Evolutionary conservation across 371 early-diverging fungal genomes (phyloP).

Genomic region (Entomophthora muscae): DNA sequence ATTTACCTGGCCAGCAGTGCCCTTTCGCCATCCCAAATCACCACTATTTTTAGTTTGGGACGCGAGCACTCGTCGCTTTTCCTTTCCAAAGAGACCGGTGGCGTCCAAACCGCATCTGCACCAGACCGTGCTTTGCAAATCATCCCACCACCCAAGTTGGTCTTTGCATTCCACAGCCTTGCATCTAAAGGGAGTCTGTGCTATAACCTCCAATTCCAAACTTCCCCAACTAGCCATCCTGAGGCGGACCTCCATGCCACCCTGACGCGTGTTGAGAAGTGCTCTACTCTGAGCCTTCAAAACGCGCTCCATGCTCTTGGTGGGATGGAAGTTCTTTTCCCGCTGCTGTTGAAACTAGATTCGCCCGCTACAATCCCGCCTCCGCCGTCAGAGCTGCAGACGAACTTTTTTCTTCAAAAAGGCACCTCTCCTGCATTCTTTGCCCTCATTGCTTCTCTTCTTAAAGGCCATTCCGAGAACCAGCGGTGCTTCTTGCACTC

Average conservation of each 20-base stretch:
- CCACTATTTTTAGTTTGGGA: conserved; percentile 9
- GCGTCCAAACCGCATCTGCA: not conserved
- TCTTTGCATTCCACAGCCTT: conserved; percentile 16
- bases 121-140: not conserved
- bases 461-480: conserved; percentile 17
- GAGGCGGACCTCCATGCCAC: conserved; percentile 11
- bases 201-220: conserved; percentile 15
- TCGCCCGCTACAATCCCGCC: conserved; percentile 9
- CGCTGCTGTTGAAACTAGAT: conserved; percentile 22
- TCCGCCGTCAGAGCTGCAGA: conserved; percentile 11
- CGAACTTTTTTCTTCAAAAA: conserved; percentile 11
- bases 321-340: conserved; percentile 25
- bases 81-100: not conserved
- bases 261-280: conserved; percentile 14
- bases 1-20: conserved; percentile 7
- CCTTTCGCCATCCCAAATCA: conserved; percentile 8
- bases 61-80: conserved; percentile 10
- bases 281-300: conserved; percentile 23
- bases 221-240: not conserved
- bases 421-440: conserved; percentile 15
- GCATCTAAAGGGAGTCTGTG: conserved; percentile 19
- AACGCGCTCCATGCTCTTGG: conserved; percentile 28
- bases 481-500: conserved; percentile 17
- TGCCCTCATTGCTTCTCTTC: conserved; percentile 17
- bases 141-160: conserved; percentile 1